Conservation (phyloP, 306 rosid species). For the Crataegus laevigata region DNA sequence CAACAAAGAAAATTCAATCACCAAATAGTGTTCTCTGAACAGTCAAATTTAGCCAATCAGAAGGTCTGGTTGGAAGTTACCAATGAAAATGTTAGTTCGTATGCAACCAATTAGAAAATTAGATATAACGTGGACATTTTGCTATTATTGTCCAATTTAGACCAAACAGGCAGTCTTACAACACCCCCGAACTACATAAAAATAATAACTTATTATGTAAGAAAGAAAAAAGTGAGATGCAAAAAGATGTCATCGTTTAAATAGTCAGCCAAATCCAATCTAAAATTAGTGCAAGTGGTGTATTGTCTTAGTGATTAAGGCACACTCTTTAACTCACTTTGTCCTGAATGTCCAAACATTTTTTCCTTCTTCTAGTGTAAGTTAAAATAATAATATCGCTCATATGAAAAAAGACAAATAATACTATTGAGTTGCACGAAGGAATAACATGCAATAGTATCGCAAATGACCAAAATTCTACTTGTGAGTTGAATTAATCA, state of each 20-base stretch:
- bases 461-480: too few species aligned
- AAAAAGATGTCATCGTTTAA: background rate
- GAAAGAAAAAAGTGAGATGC: background rate
- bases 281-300: background rate
- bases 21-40: background rate
- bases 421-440: too few species aligned
- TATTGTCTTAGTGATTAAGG: too few species aligned
- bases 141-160: background rate
- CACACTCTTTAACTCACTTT: too few species aligned
- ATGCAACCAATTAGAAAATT: too few species aligned
- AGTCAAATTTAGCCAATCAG: background rate
- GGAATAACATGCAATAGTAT: too few species aligned
- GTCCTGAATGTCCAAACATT: too few species aligned
- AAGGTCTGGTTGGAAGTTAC: background rate
- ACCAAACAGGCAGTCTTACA: background rate
- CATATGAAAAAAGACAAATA: too few species aligned
- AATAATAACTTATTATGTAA: background rate
- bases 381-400: too few species aligned
- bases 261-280: background rate
- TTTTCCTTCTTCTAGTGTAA: too few species aligned
- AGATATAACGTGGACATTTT: background rate
- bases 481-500: too few species aligned
- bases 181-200: background rate
- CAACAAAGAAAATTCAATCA: too few species aligned
- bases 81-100: background rate